Base-by-base conservation (phyloP, 1,284 basidiomycete genomes). In the Trichosporon sp. region DNA sequence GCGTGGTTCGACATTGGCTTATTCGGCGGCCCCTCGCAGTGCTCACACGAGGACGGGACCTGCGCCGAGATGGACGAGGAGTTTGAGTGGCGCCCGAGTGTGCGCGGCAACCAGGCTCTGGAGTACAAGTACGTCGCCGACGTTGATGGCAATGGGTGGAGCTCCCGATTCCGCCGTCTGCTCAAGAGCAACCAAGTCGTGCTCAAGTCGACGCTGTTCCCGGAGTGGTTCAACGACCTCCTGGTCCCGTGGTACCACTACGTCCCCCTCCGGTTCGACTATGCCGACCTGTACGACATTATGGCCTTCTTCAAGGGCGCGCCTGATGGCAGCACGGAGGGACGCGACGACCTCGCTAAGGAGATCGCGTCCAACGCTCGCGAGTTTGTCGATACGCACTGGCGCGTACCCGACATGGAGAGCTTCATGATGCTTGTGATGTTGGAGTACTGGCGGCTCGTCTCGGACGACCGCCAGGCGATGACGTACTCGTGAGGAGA, bases 121-220 rank as follows among this genome's bases (percentile, higher is more conserved):
- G 76, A 54, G 63, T 80, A 78, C 71, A 79, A 79, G 71, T 81
- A 80, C 67, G 69, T 78, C 29, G 65, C 82, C 31, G 82, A 83
- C 63, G 74, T 82, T 10, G 82, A 83, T 64, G 82, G 82, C 4
- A 82, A 82, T 59, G 81, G 78, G 2, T 82, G 80, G 81, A 75
- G 73, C 60, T 78, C 76, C 46, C 69, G 79, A 13, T 79, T 79
- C 65, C 63, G 77, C 52, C 73, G 81, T 31, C 60, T 80, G 34
- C 64, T 82, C 33, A 61, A 66, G 2, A 67, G 72, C 33, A 73
- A 73, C 60, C 75, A 75, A 27, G 74, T 77, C 9, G 72, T 79
- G 1, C 33, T 79, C 9, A 79, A 79, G 68, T 75, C 72, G 60
- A 78, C 75, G 11, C 58, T 75, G 29, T 78, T 70, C 70, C 70